Conservation (phyloP, 164 flowering plant species). For the Cinnamomum micranthum region DNA sequence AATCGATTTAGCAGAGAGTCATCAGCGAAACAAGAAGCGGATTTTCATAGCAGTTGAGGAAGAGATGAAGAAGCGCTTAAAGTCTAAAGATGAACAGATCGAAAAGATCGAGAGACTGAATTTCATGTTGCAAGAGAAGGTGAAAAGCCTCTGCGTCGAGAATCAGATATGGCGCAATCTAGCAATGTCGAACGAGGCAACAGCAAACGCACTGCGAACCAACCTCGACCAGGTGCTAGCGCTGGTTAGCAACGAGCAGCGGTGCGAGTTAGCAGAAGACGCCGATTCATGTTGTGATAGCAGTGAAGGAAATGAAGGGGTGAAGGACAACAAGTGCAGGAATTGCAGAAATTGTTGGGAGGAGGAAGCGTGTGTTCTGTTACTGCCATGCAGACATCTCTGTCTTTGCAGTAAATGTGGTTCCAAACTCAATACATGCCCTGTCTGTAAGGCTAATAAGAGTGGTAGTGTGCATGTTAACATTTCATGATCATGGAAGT, state of each 20-base stretch:
- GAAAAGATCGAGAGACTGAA: constrained; percentile 54
- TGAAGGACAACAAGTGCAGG: neutral
- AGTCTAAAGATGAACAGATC: constrained; percentile 62
- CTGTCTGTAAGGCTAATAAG: constrained; percentile 48
- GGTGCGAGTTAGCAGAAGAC: constrained; percentile 21
- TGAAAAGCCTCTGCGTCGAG: constrained; percentile 49
- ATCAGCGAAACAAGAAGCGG: constrained; percentile 39
- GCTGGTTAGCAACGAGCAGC: constrained; percentile 26
- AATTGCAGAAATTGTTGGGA: constrained; percentile 30
- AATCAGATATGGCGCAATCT: constrained; percentile 73
- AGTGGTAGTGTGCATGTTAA: constrained; percentile 50
- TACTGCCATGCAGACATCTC: constrained; percentile 67
- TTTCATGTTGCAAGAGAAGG: constrained; percentile 51
- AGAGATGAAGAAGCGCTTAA: constrained; percentile 38
- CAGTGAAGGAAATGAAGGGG: constrained; percentile 2
- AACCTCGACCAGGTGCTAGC: constrained; percentile 61
- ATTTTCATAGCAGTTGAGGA: constrained; percentile 41
- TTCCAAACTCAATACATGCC: constrained; percentile 42
- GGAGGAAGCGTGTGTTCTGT: constrained; percentile 46
- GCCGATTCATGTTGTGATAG: constrained; percentile 26
- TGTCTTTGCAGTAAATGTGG: constrained; percentile 54
- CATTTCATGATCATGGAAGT: constrained; percentile 3
- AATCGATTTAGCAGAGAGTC: constrained; percentile 44
- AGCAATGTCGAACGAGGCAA: constrained; percentile 72
- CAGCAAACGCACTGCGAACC: constrained; percentile 53